Base-by-base conservation (phyloP, 2,329 filamentous ascomycete species). In the Hortaea werneckii region DNA sequence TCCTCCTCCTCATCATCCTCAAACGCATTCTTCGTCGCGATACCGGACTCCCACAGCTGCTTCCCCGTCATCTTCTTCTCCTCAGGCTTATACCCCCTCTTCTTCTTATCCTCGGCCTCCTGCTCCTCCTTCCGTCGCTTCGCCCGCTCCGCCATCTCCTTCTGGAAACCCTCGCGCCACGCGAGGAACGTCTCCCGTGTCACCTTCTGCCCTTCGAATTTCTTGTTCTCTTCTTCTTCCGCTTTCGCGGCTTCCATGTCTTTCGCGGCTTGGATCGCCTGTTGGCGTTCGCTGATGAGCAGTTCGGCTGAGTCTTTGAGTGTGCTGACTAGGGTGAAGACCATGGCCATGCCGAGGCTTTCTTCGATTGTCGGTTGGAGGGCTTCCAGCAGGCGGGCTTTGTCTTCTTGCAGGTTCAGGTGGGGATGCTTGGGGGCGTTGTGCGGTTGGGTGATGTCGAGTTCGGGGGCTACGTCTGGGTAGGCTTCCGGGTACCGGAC, bases 341-440 rank as follows among this genome's bases (percentile, higher is more conserved):
- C 72, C 92, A 98, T 98, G 45, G 88, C 86, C 83, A 96, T 96
- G 51, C 92, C 92, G 49, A 96, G 69, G 56, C 89, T 96, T 66
- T 98, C 92, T 63, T 92, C 82, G 32, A 95, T 84, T 0, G 83
- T 85, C 11, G 83, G 80, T 35, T 79, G 67, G 9, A 96, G 72
- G 1, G 78, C 76, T 42, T 80, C 73, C 11, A 96, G 77, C 10
- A 98, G 78, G 43, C 69, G 67, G 12, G 79, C 74, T 62, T 87
- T 87, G 72, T 98, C 92, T 41, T 84, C 80, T 57, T 83, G 76
- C 40, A 96, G 74, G 62, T 83, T 85, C 65, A 98, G 82, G 60
- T 84, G 78, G 28, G 79, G 75, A 65, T 94, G 79, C 56, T 78
- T 76, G 7, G 78, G 65, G 13, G 79, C 72, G 67, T 89, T 86